A percentile compares a stretch with the other conserved stretches of the same genome.
Conservation (phyloP, 2,329 filamentous ascomycete species). For the Aspergillus sp. region DNA sequence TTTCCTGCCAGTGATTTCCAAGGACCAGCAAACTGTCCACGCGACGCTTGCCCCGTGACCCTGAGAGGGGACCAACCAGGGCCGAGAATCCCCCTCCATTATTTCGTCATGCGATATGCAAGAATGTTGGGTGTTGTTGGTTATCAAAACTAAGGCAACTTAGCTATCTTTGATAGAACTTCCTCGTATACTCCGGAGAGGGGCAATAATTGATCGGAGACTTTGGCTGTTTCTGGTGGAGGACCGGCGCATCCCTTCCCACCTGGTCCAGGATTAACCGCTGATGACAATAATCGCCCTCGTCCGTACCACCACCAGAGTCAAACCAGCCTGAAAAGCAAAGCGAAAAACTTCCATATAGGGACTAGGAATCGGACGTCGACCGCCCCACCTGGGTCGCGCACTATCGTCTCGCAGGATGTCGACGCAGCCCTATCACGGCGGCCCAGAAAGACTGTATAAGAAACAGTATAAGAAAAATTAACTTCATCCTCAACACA, state of each 20-base stretch:
- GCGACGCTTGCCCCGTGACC: background rate
- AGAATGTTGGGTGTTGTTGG: background rate
- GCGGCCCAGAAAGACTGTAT: background rate
- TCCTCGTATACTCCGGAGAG: no score
- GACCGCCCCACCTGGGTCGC: background rate
- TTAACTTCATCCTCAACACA: background rate
- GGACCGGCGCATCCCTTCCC: no score
- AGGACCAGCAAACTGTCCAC: background rate
- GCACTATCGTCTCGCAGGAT: background rate
- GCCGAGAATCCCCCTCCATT: background rate
- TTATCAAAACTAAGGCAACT: background rate
- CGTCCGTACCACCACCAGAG: background rate
- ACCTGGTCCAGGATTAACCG: no score
- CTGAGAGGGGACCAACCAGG: background rate
- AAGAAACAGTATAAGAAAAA: background rate
- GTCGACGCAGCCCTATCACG: conserved; percentile 1
- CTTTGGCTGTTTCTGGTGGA: no score
- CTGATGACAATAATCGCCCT: background rate
- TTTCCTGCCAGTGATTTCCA: background rate
- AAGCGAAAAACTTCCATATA: background rate
- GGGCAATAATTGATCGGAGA: no score
- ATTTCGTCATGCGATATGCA: background rate
- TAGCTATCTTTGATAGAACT: background rate
- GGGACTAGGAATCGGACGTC: background rate
- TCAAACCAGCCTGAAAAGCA: background rate